Percentiles rank a stretch among this genome's conserved stretches.
Conservation (phyloP, 2,329 filamentous ascomycete genomes). For the Macrophomina phaseolina region DNA sequence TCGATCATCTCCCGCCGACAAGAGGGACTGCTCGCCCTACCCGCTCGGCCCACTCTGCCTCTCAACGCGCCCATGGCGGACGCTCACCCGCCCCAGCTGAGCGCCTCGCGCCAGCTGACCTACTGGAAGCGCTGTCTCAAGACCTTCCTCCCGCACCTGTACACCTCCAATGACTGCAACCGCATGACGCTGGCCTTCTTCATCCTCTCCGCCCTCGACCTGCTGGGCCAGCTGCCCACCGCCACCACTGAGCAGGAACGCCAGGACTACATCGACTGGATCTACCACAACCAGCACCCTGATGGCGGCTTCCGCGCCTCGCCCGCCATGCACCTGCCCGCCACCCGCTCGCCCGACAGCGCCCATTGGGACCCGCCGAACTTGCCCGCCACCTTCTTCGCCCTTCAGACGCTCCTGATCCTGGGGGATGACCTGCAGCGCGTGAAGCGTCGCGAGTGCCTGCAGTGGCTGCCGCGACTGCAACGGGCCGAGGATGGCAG, state of each 20-base stretch:
- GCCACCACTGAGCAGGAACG: conserved; percentile 61
- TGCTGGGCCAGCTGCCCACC: conserved; percentile 69
- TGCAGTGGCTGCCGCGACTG: conserved; percentile 75
- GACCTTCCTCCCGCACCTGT: conserved; percentile 78
- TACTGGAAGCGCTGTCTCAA: conserved; percentile 93
- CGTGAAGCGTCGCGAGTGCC: conserved; percentile 69
- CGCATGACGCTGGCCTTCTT: conserved; percentile 91
- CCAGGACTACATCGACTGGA: conserved; percentile 70
- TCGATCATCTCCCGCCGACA: background rate
- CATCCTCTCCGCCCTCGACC: conserved; percentile 81
- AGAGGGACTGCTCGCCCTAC: conserved; percentile 7
- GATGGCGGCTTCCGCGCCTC: conserved; percentile 88
- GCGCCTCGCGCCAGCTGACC: conserved; percentile 68
- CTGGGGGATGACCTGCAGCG: conserved; percentile 65
- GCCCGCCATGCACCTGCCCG: conserved; percentile 67
- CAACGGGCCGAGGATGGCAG: conserved; percentile 81
- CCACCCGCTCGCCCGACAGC: conserved; percentile 42
- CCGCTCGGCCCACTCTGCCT: conserved; percentile 12
- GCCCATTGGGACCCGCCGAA: conserved; percentile 76
- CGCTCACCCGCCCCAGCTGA: conserved; percentile 32
- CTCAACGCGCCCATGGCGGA: background rate
- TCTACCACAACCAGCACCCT: conserved; percentile 84
- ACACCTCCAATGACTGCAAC: conserved; percentile 87
- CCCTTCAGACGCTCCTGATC: conserved; percentile 73
- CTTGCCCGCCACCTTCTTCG: conserved; percentile 87